Evolutionary conservation across 1,284 basidiomycete genomes (phyloP).

Genomic region (Microbotryum intermedium): DNA sequence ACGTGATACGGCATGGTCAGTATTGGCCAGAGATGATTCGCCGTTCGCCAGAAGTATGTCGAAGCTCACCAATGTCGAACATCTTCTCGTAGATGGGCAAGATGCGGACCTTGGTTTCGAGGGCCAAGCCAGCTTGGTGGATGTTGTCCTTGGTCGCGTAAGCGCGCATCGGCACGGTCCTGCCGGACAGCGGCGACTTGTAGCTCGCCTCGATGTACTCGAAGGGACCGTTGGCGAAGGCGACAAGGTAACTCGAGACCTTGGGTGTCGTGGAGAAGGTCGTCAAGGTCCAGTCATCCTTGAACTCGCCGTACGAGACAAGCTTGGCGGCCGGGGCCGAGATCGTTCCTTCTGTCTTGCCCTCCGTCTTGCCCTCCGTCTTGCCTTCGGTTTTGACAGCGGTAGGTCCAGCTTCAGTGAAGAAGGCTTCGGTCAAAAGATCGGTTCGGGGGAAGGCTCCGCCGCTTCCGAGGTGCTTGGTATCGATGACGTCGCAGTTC

Average conservation of each 20-base stretch:
- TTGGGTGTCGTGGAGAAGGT: slow-evolving; percentile 40
- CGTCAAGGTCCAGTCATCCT: slow-evolving; percentile 36
- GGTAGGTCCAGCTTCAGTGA: neutral
- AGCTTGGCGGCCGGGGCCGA: too few species aligned
- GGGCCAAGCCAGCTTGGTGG: slow-evolving; percentile 61
- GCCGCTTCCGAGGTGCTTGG: slow-evolving; percentile 43
- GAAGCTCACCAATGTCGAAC: slow-evolving; percentile 27
- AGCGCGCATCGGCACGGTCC: slow-evolving; percentile 71
- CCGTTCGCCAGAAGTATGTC: neutral
- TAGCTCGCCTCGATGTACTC: slow-evolving; percentile 64
- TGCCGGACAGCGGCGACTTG: slow-evolving; percentile 70
- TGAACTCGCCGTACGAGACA: neutral
- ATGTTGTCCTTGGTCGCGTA: slow-evolving; percentile 83
- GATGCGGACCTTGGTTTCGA: slow-evolving; percentile 79
- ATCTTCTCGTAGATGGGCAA: slow-evolving; percentile 79
- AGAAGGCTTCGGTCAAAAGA: neutral
- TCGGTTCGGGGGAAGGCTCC: neutral
- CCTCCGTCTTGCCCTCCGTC: slow-evolving; percentile 38
- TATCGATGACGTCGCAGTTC: slow-evolving; percentile 75
- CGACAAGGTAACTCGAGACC: slow-evolving; percentile 88
- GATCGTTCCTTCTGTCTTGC: slow-evolving; percentile 38
- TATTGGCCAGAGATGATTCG: neutral
- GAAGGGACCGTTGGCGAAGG: slow-evolving; percentile 82
- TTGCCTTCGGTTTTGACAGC: slow-evolving; percentile 33
- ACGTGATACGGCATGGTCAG: slow-evolving; percentile 44